These are phyloP conservation scores for Gastrolobium bilobum DNA, from an alignment of 306 rosid genomes.

Conservation along the genomic window DNA sequence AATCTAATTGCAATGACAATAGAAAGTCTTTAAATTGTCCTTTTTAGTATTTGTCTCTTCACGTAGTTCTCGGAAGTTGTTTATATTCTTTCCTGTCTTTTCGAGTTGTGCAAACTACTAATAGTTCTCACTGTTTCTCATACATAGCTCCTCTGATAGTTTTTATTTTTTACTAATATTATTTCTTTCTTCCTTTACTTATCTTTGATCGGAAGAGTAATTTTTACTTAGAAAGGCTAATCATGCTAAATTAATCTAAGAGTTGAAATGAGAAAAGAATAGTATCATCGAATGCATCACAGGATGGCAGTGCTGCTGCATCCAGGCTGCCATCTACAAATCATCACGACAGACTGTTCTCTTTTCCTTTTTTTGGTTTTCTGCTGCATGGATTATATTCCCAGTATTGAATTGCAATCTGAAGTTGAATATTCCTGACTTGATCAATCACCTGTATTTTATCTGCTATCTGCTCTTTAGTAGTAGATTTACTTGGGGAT, in stretches of 20 bases:
- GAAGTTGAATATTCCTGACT: background rate
- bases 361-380: background rate
- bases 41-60: background rate
- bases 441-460: background rate
- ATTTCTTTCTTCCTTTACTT: background rate
- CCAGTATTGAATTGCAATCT: background rate
- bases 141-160: background rate
- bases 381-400: background rate
- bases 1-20: background rate
- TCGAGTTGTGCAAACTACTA: background rate
- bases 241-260: constrained; percentile 4
- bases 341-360: background rate
- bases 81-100: constrained; percentile 14
- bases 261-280: background rate
- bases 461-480: background rate
- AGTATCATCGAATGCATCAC: background rate
- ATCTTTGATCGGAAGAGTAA: background rate
- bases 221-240: background rate
- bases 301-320: background rate
- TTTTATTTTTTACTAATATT: background rate
- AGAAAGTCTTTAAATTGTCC: background rate
- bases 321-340: constrained; percentile 1
- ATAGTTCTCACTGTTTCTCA: constrained; percentile 36
- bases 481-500: background rate
- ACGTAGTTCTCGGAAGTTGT: background rate